phyloP scores from a whole-genome alignment of 495 filamentous ascomycete species.

The Filosporella fistucella region DNA sequence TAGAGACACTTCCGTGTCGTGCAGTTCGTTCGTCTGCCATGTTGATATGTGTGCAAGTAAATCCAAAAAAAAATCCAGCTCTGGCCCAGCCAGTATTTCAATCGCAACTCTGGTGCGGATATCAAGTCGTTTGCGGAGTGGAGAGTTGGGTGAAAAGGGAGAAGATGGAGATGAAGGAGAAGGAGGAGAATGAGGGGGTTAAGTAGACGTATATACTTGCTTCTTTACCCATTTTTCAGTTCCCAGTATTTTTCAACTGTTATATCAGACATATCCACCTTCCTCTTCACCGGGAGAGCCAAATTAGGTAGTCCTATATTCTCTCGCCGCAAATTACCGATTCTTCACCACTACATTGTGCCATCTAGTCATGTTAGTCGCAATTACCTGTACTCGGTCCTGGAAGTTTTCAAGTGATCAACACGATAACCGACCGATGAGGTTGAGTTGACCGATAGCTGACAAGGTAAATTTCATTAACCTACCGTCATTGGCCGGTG shows the following conservation, averaged over 20 bases:
- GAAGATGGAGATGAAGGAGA: slow-evolving; percentile 5
- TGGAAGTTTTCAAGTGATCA: slow-evolving; percentile 5
- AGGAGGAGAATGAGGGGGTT: background rate
- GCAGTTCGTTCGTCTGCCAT: background rate
- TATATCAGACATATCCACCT: slow-evolving; percentile 1
- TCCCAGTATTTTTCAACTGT: background rate
- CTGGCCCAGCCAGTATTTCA: slow-evolving; percentile 6
- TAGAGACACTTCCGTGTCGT: slow-evolving; percentile 10
- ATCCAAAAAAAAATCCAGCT: background rate
- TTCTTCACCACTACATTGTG: background rate
- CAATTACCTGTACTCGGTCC: background rate
- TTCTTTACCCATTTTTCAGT: background rate
- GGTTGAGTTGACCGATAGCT: background rate
- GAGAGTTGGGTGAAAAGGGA: background rate
- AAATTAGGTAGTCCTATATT: background rate
- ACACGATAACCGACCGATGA: background rate
- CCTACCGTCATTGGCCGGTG: background rate
- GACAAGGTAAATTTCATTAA: background rate
- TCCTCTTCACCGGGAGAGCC: background rate
- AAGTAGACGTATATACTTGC: slow-evolving; percentile 2
- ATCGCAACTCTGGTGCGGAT: slow-evolving; percentile 3
- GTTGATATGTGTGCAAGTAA: background rate
- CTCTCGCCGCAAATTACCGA: background rate
- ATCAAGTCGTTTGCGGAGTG: background rate
- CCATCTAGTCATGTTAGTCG: slow-evolving; percentile 2